A percentile compares a stretch with the other conserved stretches of the same genome.
These are phyloP conservation scores for Lathyrus oleraceus DNA, from an alignment of 306 rosid genomes.

Conservation along the genomic window DNA sequence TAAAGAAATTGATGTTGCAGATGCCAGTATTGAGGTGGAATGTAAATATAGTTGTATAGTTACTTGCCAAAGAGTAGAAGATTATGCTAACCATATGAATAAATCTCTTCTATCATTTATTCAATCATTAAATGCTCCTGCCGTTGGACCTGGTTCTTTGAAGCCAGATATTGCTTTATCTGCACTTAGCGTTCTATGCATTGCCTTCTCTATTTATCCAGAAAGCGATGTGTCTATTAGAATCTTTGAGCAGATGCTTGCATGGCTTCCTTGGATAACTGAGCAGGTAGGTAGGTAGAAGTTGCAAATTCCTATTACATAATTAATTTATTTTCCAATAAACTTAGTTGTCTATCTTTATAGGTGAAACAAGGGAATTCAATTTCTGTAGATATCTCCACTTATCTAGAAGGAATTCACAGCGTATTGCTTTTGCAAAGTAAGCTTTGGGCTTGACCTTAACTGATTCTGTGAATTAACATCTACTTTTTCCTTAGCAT, in stretches of 20 bases:
- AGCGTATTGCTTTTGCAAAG: constrained; percentile 66
- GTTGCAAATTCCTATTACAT: constrained; percentile 31
- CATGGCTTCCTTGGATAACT: constrained; percentile 85
- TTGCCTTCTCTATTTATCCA: constrained; percentile 67
- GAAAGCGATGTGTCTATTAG: constrained; percentile 57
- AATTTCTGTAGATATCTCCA: constrained; percentile 51
- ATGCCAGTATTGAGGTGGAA: constrained; percentile 47
- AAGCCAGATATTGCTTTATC: constrained; percentile 62
- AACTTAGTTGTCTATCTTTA: constrained; percentile 37
- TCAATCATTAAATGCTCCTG: constrained; percentile 53
- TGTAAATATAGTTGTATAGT: constrained; percentile 44
- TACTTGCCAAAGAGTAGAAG: constrained; percentile 53
- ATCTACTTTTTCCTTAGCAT: constrained; percentile 32
- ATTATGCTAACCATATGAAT: constrained; percentile 64
- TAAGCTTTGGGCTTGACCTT: constrained; percentile 51
- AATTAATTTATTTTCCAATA: constrained; percentile 27
- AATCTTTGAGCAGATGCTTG: constrained; percentile 70
- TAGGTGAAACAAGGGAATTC: constrained; percentile 67
- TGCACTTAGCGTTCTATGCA: constrained; percentile 86
- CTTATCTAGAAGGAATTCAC: constrained; percentile 88
- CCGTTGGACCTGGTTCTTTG: constrained; percentile 43
- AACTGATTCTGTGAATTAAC: constrained; percentile 28
- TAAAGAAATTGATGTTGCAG: constrained; percentile 49
- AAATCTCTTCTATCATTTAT: constrained; percentile 58
- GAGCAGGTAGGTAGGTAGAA: constrained; percentile 64